Base-by-base conservation (phyloP, 2,329 filamentous ascomycete genomes). In the Phyllosticta citribraziliensis region DNA sequence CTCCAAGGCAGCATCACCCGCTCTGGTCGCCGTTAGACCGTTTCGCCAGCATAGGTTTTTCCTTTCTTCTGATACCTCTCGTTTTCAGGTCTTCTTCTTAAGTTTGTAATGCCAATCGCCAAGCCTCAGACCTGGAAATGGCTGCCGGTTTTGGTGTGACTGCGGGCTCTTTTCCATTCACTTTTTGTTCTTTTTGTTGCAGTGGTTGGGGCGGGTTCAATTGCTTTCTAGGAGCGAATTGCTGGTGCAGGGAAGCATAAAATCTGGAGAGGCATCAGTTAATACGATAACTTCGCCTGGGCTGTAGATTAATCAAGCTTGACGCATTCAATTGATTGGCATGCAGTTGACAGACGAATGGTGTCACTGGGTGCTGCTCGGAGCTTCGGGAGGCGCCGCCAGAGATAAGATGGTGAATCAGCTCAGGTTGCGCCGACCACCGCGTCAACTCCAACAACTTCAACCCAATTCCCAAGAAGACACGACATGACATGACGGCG, bases 1-100 rank as follows among this genome's bases (percentile, higher is more conserved):
- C 30, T 62, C 51, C 60, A 62, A 25, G 90, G 90, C 75, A 90
- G 84, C 73, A 85, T 91, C 72, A 89, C 90, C 73, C 89, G 92
- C 80, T 95, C 89, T 80, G 91, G 92, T 70, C 91, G 92, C 77
- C 91, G 91, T 78, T 96, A 92, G 75, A 64, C 60, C 35, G 50
- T 61, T 61, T 61, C 50, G 40, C 59, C 19, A 25, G 59, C 51
- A 57, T 22, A 50, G 51, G 55, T 66, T 67, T 68, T 73, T 69
- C 65, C 70, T 70, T 73, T 71, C 65, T 73, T 71, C 65, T 72
- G 72, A 74, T 74, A 74, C 72, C 73, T 72, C 68, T 70, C 68
- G 68, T 69, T 66, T 72, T 70, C 67, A 65, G 40, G 63, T 62
- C 55, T 58, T 70, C 71, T 70, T 47, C 69, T 66, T 74, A 75